Conservation (phyloP, 352 stramenopile genomes). For the Halophytophthora polymorphica region DNA sequence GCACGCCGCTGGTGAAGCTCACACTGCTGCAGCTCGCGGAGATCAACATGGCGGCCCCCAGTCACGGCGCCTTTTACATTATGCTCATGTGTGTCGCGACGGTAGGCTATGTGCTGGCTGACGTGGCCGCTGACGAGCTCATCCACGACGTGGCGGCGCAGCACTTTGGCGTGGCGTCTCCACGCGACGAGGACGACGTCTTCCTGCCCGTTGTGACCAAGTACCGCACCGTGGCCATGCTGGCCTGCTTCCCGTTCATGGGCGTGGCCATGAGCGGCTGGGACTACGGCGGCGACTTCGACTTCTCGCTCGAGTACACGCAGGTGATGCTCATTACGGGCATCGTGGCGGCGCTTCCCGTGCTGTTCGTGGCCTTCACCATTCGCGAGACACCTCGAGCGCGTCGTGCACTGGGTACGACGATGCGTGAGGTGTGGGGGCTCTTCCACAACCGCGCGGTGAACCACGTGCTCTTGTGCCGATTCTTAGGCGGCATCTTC, state of each 20-base stretch:
- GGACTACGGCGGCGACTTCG: too few species aligned
- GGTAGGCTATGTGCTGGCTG: slow-evolving; percentile 70
- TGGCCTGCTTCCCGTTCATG: slow-evolving; percentile 50
- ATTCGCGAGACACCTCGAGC: slow-evolving; percentile 14
- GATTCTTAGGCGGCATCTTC: slow-evolving; percentile 39
- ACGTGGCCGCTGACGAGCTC: slow-evolving; percentile 73
- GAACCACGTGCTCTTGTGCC: slow-evolving; percentile 37
- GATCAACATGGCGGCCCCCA: slow-evolving; percentile 42
- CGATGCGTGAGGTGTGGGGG: slow-evolving; percentile 29
- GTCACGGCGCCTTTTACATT: slow-evolving; percentile 45
- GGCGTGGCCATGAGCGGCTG: slow-evolving; percentile 52
- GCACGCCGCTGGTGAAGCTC: slow-evolving; percentile 23
- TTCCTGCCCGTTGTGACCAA: slow-evolving; percentile 35
- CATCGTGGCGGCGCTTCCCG: slow-evolving; percentile 26
- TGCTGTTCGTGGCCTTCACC: slow-evolving; percentile 26
- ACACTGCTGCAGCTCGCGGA: slow-evolving; percentile 21
- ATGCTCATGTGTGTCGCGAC: slow-evolving; percentile 69
- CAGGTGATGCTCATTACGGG: slow-evolving; percentile 42
- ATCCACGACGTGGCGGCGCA: slow-evolving; percentile 27
- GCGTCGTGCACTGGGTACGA: slow-evolving; percentile 20
- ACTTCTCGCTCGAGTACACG: slow-evolving; percentile 48
- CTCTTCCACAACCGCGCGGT: slow-evolving; percentile 36
- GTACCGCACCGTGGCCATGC: slow-evolving; percentile 31
- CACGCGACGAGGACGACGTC: slow-evolving; percentile 18
- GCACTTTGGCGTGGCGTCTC: slow-evolving; percentile 7